Evolutionary conservation across 192 early-diverging fungal species (phyloP).

Genomic region (Backusella sp.): DNA sequence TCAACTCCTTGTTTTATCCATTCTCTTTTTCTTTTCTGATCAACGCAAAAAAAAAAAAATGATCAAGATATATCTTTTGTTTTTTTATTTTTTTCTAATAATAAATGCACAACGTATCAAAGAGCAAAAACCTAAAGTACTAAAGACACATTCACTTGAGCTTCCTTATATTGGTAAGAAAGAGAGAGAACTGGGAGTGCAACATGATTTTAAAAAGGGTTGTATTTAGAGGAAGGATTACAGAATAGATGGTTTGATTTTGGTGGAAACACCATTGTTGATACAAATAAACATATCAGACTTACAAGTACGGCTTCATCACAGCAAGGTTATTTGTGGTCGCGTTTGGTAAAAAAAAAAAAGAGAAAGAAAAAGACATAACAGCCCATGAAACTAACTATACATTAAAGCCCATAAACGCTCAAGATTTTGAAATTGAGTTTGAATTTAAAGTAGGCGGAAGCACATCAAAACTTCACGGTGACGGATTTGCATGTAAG

Average conservation of each 20-base stretch:
- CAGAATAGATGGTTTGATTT: constrained; percentile 93
- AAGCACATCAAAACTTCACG: constrained; percentile 70
- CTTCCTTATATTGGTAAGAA: constrained; percentile 5
- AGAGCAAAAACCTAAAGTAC: not conserved
- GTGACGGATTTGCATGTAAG: constrained; percentile 89
- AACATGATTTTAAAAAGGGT: not conserved
- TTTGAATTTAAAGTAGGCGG: constrained; percentile 92
- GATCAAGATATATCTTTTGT: not conserved
- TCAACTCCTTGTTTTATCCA: not conserved
- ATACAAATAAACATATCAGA: constrained; percentile 84
- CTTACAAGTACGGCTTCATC: constrained; percentile 81
- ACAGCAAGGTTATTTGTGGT: constrained; percentile 84
- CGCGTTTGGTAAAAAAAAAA: constrained; percentile 44
- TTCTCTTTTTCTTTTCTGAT: not conserved
- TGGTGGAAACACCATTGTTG: constrained; percentile 87
- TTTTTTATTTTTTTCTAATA: not conserved
- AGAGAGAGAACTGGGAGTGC: not conserved
- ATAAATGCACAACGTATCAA: not conserved
- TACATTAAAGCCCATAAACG: constrained; percentile 59
- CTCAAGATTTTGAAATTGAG: constrained; percentile 78
- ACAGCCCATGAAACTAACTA: not conserved
- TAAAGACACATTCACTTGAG: not conserved
- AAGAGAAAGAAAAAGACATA: not conserved
- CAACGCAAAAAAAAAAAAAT: not conserved
- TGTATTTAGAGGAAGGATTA: constrained; percentile 61